A percentile compares a stretch with the other conserved stretches of the same genome.
Evolutionary conservation across 257 asterid species (phyloP).

Genomic region (Nicotiana otophora): DNA sequence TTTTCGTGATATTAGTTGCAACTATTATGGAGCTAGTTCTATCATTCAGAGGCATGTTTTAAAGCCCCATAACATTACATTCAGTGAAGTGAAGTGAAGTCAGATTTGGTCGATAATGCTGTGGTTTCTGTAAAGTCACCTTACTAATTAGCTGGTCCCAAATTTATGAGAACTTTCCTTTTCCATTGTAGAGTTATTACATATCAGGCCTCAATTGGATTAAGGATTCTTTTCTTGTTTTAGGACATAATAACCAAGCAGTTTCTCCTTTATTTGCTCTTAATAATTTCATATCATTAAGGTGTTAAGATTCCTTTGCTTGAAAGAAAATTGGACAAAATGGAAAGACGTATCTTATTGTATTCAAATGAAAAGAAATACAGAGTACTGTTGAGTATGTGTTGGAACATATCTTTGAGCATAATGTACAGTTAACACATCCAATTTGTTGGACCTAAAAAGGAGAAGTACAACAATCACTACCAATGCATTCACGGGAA

Average conservation of each 20-base stretch:
- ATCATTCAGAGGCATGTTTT: not conserved
- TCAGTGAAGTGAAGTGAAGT: not conserved
- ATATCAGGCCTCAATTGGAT: not conserved
- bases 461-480: not conserved
- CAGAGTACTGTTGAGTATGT: not conserved
- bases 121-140: not conserved
- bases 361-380: not conserved
- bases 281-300: not conserved
- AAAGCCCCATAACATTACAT: not conserved
- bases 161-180: not conserved
- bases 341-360: constrained; percentile 2
- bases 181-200: not conserved
- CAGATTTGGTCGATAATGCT: not conserved
- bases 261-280: not conserved
- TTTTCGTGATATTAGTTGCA: not conserved
- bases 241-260: not conserved
- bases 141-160: not conserved
- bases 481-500: not conserved
- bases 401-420: not conserved
- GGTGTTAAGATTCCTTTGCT: not conserved
- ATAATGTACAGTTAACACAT: not conserved
- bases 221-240: not conserved
- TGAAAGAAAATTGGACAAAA: not conserved
- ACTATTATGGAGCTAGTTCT: not conserved
- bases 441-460: not conserved